phyloP scores from a whole-genome alignment of 495 filamentous ascomycete genomes.

The Aspergillus nidulans region DNA sequence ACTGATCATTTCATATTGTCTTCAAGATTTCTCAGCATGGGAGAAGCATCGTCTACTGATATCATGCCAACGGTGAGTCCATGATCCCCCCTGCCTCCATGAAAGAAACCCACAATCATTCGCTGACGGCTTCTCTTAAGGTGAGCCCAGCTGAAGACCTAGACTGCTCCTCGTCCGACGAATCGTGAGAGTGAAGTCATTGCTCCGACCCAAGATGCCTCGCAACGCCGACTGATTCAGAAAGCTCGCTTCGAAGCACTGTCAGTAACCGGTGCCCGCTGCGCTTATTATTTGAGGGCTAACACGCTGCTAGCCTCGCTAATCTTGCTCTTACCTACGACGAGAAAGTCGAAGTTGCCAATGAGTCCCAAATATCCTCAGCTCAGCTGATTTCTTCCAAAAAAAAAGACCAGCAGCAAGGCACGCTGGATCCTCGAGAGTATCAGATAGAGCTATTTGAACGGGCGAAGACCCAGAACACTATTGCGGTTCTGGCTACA shows the following conservation, averaged over 20 bases:
- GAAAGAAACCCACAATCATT: background rate
- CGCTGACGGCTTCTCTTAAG: background rate
- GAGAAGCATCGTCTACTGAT: background rate
- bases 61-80: background rate
- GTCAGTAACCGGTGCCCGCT: slow-evolving; percentile 24
- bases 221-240: slow-evolving; percentile 45
- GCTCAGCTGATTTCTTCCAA: slow-evolving; percentile 41
- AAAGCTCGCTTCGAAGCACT: slow-evolving; percentile 51
- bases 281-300: slow-evolving; percentile 1
- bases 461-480: slow-evolving; percentile 79
- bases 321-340: slow-evolving; percentile 33
- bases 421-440: slow-evolving; percentile 70
- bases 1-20: background rate
- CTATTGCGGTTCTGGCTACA: slow-evolving; percentile 93
- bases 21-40: background rate
- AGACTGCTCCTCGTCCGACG: slow-evolving; percentile 18
- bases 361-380: slow-evolving; percentile 33
- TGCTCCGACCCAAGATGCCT: slow-evolving; percentile 27
- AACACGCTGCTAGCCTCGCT: slow-evolving; percentile 33
- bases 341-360: slow-evolving; percentile 2
- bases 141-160: background rate
- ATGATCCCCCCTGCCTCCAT: background rate
- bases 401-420: slow-evolving; percentile 28
- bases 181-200: slow-evolving; percentile 33
- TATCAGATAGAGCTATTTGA: slow-evolving; percentile 95